These are phyloP conservation scores for Linaria vulgaris DNA, from an alignment of 257 asterid species.

Conservation along the genomic window DNA sequence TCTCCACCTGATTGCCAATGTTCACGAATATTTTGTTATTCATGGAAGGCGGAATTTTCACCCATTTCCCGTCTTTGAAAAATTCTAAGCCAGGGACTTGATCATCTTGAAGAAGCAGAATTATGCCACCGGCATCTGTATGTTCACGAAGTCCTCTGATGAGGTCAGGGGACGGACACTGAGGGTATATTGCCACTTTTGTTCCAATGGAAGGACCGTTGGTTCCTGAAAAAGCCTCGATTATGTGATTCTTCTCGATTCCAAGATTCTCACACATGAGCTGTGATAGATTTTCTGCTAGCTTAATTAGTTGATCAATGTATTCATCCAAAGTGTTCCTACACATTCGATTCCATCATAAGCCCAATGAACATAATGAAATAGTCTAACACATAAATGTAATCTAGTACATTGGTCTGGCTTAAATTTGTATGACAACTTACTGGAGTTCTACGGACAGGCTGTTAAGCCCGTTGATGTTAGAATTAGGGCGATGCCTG, in stretches of 20 bases:
- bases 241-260: constrained; percentile 53
- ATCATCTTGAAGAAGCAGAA: constrained; percentile 84
- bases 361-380: constrained; percentile 6
- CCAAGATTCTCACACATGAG: constrained; percentile 80
- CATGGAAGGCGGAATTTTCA: constrained; percentile 74
- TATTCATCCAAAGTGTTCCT: constrained; percentile 66
- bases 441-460: constrained; percentile 60
- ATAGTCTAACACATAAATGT: not conserved
- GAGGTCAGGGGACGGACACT: constrained; percentile 61
- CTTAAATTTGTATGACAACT: constrained; percentile 20
- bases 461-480: constrained; percentile 45
- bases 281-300: constrained; percentile 70
- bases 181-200: constrained; percentile 79
- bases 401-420: not conserved
- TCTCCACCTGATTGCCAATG: constrained; percentile 78
- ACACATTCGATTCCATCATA: constrained; percentile 29
- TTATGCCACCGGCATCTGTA: constrained; percentile 90
- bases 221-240: constrained; percentile 66
- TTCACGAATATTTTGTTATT: constrained; percentile 71
- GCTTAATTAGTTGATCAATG: constrained; percentile 56
- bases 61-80: constrained; percentile 81
- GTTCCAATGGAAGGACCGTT: constrained; percentile 70
- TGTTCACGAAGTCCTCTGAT: constrained; percentile 88
- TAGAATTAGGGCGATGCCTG: constrained; percentile 71
- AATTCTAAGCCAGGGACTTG: constrained; percentile 87